Evolutionary conservation across 1,284 basidiomycete species (phyloP).

Genomic region (Sphaerobolus stellatus): DNA sequence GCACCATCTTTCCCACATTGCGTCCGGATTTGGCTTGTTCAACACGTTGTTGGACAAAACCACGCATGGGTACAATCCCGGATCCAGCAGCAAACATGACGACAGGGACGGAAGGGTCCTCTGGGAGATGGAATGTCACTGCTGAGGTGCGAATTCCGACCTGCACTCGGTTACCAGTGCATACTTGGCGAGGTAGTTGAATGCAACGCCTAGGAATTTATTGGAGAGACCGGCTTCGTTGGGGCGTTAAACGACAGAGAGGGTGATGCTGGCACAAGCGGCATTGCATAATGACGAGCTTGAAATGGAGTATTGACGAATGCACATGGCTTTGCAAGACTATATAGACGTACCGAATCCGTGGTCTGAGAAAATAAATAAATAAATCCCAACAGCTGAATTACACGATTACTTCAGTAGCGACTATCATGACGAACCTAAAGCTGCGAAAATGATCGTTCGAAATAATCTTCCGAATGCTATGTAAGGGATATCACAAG

Average conservation of each 20-base stretch:
- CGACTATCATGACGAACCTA: no score
- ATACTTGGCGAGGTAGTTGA: slow-evolving; percentile 46
- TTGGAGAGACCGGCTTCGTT: slow-evolving; percentile 33
- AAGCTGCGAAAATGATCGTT: no score
- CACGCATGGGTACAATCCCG: slow-evolving; percentile 53
- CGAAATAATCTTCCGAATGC: no score
- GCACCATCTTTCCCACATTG: slow-evolving; percentile 42
- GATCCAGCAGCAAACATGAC: slow-evolving; percentile 52
- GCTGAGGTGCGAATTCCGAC: slow-evolving; percentile 45
- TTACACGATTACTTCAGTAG: no score
- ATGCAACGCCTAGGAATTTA: slow-evolving; percentile 48
- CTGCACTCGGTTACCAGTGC: slow-evolving; percentile 44
- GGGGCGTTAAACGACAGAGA: slow-evolving; percentile 44
- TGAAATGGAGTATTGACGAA: slow-evolving; percentile 54
- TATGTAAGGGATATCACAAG: no score
- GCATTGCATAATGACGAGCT: slow-evolving; percentile 51
- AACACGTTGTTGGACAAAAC: slow-evolving; percentile 54
- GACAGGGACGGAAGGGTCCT: slow-evolving; percentile 43
- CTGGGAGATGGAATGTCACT: slow-evolving; percentile 48
- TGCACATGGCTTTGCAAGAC: slow-evolving; percentile 49
- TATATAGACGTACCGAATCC: no score
- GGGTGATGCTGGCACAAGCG: slow-evolving; percentile 43
- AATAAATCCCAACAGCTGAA: no score
- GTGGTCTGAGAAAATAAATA: no score
- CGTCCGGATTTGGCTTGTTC: slow-evolving; percentile 47